phyloP scores from a whole-genome alignment of 1,139 yeast species.

The Diutina rugosa region DNA sequence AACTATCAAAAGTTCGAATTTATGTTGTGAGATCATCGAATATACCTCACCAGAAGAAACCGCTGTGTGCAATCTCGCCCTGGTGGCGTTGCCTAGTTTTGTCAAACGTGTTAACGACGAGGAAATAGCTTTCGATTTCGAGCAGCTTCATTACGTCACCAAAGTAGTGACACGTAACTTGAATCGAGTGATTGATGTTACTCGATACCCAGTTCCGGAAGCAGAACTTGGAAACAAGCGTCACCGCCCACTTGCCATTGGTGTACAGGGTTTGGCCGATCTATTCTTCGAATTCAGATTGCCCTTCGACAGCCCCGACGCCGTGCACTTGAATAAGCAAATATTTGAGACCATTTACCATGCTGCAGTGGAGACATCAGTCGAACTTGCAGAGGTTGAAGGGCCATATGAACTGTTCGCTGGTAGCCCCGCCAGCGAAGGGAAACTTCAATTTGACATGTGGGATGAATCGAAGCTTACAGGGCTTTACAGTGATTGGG shows the following conservation, averaged over 20 bases:
- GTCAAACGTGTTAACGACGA: slow-evolving; percentile 23
- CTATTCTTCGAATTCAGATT: slow-evolving; percentile 42
- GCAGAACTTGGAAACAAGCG: slow-evolving; percentile 40
- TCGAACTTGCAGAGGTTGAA: slow-evolving; percentile 35
- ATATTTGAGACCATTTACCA: slow-evolving; percentile 52
- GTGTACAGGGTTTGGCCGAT: slow-evolving; percentile 55
- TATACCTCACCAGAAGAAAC: slow-evolving; percentile 80
- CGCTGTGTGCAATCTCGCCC: slow-evolving; percentile 85
- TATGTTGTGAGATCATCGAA: slow-evolving; percentile 86
- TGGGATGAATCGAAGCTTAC: slow-evolving; percentile 39
- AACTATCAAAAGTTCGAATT: slow-evolving; percentile 73
- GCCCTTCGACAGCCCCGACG: slow-evolving; percentile 46
- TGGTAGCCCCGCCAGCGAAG: slow-evolving; percentile 51
- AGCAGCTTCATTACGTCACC: slow-evolving; percentile 39
- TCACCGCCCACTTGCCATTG: slow-evolving; percentile 48
- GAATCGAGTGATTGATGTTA: slow-evolving; percentile 44
- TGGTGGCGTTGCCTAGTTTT: slow-evolving; percentile 71
- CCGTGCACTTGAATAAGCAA: slow-evolving; percentile 41
- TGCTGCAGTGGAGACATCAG: slow-evolving; percentile 43
- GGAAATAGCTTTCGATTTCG: slow-evolving; percentile 34
- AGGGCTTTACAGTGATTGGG: slow-evolving; percentile 35
- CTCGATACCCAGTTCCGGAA: slow-evolving; percentile 42
- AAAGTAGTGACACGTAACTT: slow-evolving; percentile 43
- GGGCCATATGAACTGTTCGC: slow-evolving; percentile 36
- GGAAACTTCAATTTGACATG: slow-evolving; percentile 41